phyloP scores from a whole-genome alignment of 2,329 filamentous ascomycete genomes.

The Exophiala lecanii-corni region DNA sequence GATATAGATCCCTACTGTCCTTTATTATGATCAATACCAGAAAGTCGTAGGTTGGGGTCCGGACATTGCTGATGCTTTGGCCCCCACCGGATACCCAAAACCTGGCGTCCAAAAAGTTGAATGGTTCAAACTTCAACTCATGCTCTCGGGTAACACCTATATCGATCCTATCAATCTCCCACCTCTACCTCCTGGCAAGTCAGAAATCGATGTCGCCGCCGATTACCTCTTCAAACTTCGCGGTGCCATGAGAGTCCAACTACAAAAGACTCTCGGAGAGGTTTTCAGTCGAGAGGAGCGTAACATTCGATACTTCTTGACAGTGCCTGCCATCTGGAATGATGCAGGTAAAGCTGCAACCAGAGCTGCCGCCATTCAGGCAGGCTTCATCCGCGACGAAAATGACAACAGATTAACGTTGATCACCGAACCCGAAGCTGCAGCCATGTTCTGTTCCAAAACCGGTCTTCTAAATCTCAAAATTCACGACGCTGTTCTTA shows the following conservation, averaged over 20 bases:
- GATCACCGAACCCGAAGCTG: slow-evolving; percentile 93
- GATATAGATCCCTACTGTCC: slow-evolving; percentile 89
- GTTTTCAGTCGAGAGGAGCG: slow-evolving; percentile 97
- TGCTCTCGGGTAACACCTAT: slow-evolving; percentile 98
- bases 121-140: slow-evolving; percentile 99
- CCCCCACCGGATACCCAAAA: slow-evolving; percentile 95
- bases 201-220: slow-evolving; percentile 97
- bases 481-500: slow-evolving; percentile 95
- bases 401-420: slow-evolving; percentile 95
- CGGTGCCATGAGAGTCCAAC: slow-evolving; percentile 90
- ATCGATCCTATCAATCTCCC: slow-evolving; percentile 99
- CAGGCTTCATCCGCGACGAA: slow-evolving; percentile 92
- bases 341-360: slow-evolving; percentile 97
- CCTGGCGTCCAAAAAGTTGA: slow-evolving; percentile 97
- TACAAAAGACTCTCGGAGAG: slow-evolving; percentile 94
- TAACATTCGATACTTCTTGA: slow-evolving; percentile 96
- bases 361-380: slow-evolving; percentile 90
- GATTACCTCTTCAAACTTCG: slow-evolving; percentile 98
- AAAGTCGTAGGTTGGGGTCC: slow-evolving; percentile 99
- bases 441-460: slow-evolving; percentile 96
- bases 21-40: slow-evolving; percentile 99
- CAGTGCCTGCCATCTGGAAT: slow-evolving; percentile 99
- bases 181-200: slow-evolving; percentile 93
- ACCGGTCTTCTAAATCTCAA: slow-evolving; percentile 93
- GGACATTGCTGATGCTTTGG: slow-evolving; percentile 93